Percentiles rank a stretch among this genome's conserved stretches.
Evolutionary conservation across 495 filamentous ascomycete species (phyloP).

Genomic region (Wilcoxina mikolae): DNA sequence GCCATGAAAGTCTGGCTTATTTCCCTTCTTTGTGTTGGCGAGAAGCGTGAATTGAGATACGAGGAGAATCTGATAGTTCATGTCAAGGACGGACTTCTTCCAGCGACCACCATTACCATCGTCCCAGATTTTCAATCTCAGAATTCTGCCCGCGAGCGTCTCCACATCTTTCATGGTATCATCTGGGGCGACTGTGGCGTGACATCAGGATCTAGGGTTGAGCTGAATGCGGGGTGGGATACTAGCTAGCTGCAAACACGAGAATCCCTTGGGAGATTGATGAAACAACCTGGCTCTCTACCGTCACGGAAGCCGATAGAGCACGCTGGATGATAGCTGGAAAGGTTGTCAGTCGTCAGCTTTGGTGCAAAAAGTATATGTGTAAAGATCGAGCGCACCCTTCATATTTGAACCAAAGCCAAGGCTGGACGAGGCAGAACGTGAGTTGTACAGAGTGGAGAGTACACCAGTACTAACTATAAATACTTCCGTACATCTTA

Average conservation of each 20-base stretch:
- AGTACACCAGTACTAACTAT: no score
- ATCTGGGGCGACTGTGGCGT: constrained; percentile 51
- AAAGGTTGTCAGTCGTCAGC: not conserved
- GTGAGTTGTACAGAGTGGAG: no score
- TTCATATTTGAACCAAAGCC: no score
- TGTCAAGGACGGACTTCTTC: constrained; percentile 50
- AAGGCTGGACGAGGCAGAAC: no score
- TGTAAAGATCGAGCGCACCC: no score
- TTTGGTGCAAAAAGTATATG: no score
- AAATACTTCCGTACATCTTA: not conserved
- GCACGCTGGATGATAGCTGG: constrained; percentile 88
- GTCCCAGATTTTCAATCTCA: constrained; percentile 83
- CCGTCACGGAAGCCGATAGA: constrained; percentile 91
- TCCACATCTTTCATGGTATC: constrained; percentile 85
- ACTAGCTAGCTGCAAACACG: constrained; percentile 58
- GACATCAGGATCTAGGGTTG: not conserved
- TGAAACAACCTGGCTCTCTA: constrained; percentile 81
- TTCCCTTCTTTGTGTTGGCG: constrained; percentile 82
- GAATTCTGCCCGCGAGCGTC: constrained; percentile 61
- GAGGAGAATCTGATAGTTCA: constrained; percentile 61
- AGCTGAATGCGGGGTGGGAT: constrained; percentile 1
- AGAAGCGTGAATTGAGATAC: constrained; percentile 98
- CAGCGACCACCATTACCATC: constrained; percentile 47
- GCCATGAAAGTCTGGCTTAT: constrained; percentile 87
- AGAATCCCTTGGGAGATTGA: constrained; percentile 79